Conservation (phyloP, 208 protist species). For the Novymonas esmeraldas region DNA sequence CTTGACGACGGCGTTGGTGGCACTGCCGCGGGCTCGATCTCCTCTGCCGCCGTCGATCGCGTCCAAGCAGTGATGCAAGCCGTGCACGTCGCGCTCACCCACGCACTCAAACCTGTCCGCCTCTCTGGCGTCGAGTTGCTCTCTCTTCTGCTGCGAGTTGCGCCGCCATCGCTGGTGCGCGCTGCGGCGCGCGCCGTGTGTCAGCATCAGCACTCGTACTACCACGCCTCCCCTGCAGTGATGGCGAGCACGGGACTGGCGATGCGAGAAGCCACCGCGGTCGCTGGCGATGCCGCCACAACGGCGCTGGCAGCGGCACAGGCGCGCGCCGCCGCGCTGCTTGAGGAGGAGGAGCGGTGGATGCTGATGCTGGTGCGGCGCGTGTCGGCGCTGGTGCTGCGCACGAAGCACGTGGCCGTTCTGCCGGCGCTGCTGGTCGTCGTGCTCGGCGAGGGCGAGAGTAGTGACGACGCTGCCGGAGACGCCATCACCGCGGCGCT, state of each 20-base stretch:
- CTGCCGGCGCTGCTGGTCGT: slow-evolving; percentile 41
- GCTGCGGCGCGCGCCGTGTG: slow-evolving; percentile 31
- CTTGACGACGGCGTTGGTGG: background rate
- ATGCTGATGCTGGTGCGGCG: slow-evolving; percentile 60
- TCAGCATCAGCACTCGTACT: slow-evolving; percentile 33
- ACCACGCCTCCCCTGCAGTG: slow-evolving; percentile 6
- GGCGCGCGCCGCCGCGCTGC: slow-evolving; percentile 2
- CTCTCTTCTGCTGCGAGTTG: slow-evolving; percentile 37
- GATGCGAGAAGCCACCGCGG: slow-evolving; percentile 5
- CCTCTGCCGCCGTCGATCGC: slow-evolving; percentile 36
- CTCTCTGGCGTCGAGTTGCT: slow-evolving; percentile 63
- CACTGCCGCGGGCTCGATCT: background rate
- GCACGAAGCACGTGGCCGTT: slow-evolving; percentile 47
- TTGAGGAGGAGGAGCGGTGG: slow-evolving; percentile 42
- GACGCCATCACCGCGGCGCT: slow-evolving; percentile 13
- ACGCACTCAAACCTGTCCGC: slow-evolving; percentile 67
- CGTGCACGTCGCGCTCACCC: slow-evolving; percentile 69
- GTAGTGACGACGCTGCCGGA: background rate
- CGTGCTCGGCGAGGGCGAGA: slow-evolving; percentile 25
- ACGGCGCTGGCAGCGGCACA: slow-evolving; percentile 19
- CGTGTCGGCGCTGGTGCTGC: slow-evolving; percentile 60
- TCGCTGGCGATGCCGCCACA: background rate
- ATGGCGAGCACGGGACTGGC: slow-evolving; percentile 10
- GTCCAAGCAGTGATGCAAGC: slow-evolving; percentile 45
- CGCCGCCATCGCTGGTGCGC: slow-evolving; percentile 21